A percentile compares a stretch with the other conserved stretches of the same genome.
phyloP scores from a whole-genome alignment of 306 rosid species.

The Lathyrus oleraceus region DNA sequence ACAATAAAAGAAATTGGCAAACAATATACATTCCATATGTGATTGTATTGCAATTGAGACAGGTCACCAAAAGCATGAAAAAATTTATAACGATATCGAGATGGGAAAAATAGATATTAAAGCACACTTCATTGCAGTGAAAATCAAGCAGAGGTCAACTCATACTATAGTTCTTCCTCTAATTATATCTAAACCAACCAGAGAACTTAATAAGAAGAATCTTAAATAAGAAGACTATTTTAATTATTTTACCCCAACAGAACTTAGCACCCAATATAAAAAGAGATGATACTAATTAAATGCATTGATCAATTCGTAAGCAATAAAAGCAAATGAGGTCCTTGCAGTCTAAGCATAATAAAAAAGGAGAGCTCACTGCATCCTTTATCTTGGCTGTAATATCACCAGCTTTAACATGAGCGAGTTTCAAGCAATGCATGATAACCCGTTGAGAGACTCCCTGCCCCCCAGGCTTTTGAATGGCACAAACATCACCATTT shows the following conservation, averaged over 20 bases:
- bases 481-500: constrained; percentile 83
- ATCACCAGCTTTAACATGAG: constrained; percentile 79
- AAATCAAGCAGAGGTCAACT: background rate
- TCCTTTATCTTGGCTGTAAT: constrained; percentile 71
- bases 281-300: constrained; percentile 13
- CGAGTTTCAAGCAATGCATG: constrained; percentile 83
- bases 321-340: constrained; percentile 4
- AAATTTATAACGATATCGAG: background rate
- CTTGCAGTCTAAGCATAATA: background rate
- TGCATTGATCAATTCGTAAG: background rate
- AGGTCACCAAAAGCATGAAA: background rate
- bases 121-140: background rate
- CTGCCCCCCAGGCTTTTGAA: constrained; percentile 93
- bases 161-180: constrained; percentile 12
- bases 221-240: background rate
- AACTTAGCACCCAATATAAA: constrained; percentile 22
- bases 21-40: constrained; percentile 6
- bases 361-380: constrained; percentile 58
- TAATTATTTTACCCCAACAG: background rate
- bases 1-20: constrained; percentile 26
- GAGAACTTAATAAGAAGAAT: background rate
- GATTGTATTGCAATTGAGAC: background rate
- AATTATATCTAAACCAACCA: constrained; percentile 5
- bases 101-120: background rate
- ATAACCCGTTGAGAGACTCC: constrained; percentile 63